Evolutionary conservation across 345 rosid species (phyloP).

Genomic region (Bretschneidera sinensis): DNA sequence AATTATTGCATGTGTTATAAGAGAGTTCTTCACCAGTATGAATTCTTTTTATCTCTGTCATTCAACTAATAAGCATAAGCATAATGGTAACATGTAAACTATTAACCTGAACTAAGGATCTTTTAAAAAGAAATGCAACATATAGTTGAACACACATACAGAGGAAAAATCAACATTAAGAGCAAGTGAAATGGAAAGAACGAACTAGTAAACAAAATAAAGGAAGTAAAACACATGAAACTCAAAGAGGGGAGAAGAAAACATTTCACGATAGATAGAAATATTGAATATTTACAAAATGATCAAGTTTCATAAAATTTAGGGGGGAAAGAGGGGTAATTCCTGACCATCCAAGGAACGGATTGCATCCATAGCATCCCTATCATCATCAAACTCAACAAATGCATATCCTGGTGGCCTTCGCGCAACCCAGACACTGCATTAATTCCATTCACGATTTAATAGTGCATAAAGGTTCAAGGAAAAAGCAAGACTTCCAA

Average conservation of each 20-base stretch:
- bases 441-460: not conserved
- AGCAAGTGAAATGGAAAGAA: too few species aligned
- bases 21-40: too few species aligned
- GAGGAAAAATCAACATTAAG: too few species aligned
- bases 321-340: constrained; percentile 3
- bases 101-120: too few species aligned
- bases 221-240: not conserved
- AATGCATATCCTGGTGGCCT: constrained; percentile 94
- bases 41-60: too few species aligned
- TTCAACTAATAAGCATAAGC: too few species aligned
- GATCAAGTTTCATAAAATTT: not conserved
- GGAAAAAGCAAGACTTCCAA: not conserved
- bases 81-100: too few species aligned
- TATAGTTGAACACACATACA: too few species aligned
- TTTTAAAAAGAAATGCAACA: too few species aligned
- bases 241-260: not conserved
- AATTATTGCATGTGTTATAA: too few species aligned
- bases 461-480: not conserved
- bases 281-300: too few species aligned
- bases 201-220: too few species aligned
- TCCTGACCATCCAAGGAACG: constrained; percentile 59
- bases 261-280: not conserved
- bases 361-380: constrained; percentile 80
- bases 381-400: constrained; percentile 72
- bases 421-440: constrained; percentile 95